Evolutionary conservation across 192 early-diverging fungal genomes (phyloP).

Genomic region (Coemansia reversa): DNA sequence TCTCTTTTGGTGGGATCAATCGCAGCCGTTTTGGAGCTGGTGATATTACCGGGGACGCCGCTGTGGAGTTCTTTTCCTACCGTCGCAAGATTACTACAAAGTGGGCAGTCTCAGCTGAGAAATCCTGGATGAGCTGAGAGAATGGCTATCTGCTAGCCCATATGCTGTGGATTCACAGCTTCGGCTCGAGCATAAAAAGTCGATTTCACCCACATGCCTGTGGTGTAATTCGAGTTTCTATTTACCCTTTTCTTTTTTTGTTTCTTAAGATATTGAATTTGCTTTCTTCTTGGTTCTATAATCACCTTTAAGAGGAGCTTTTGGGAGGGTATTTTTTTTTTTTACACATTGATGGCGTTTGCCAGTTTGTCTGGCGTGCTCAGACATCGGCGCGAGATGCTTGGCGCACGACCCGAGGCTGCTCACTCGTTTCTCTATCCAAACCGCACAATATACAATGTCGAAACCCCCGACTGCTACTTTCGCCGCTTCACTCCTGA

Average conservation of each 20-base stretch:
- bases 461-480: slow-evolving; percentile 50
- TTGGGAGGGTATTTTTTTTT: too few relatives aligned
- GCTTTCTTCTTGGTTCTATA: background rate
- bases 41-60: slow-evolving; percentile 74
- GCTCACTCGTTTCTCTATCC: slow-evolving; percentile 41
- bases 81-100: slow-evolving; percentile 76
- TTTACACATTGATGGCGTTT: background rate
- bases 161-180: background rate
- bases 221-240: too few relatives aligned
- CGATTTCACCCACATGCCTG: background rate
- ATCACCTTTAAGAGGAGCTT: background rate
- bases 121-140: slow-evolving; percentile 56
- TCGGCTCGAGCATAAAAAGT: too few relatives aligned
- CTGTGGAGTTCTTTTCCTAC: slow-evolving; percentile 74
- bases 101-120: slow-evolving; percentile 63
- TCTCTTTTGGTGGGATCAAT: slow-evolving; percentile 79
- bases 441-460: slow-evolving; percentile 47
- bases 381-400: slow-evolving; percentile 14
- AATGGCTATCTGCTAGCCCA: background rate
- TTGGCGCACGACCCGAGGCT: background rate
- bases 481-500: slow-evolving; percentile 51
- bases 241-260: slow-evolving; percentile 5
- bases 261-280: background rate
- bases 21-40: slow-evolving; percentile 64
- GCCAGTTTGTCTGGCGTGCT: slow-evolving; percentile 24